Base-by-base conservation (phyloP, 306 rosid genomes). In the Acacia crassicarpa region DNA sequence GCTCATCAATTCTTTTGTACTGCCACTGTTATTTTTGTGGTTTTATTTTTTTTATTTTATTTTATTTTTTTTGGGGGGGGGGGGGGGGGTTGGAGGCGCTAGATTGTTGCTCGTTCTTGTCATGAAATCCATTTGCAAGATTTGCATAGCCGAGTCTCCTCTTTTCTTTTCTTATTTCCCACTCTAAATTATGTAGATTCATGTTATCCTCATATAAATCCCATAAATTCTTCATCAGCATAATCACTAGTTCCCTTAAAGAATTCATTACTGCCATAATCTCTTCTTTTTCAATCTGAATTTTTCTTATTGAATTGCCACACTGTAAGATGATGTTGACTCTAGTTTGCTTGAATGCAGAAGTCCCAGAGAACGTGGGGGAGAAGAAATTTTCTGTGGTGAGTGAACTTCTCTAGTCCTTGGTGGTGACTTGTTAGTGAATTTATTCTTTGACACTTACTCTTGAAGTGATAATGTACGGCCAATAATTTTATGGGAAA, bases 331-430 rank as follows among this genome's bases (percentile, higher is more conserved):
- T 76, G 84, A 25, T 63, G 62, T 61, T 88, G 80, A 75, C 69
- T 68, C 61, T 82, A 41, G 67, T 74, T 84, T 84, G 22, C 84
- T 74, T 70, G 45, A 12, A 54, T 83, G 93, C 97, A 95, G 97
- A 86, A 84, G 89, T 86, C 84, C 82, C 90, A 44, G 92, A 89
- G 46, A 88, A 75, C 87, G 83, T 75, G 54, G 86, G 89, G 70
- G 76, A 80, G 79, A 89, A 80, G 80, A 80, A 61, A 81, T 90
- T 92, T 78, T 87, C 99, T 77, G 11, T 83, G 80, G 99, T 93
- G 80, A 91, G 98, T 72, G 38, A 67, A 78, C 72, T 81, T 80
- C 54, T 44, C n/a, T n/a, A 23, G 25, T 78, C 74, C 71, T 84
- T 75, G 30, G 32, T 23, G 27, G 41, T 76, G 78, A 71, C 56